These are phyloP conservation scores for Mrakia frigida DNA, from an alignment of 768 basidiomycete species.

Conservation along the genomic window DNA sequence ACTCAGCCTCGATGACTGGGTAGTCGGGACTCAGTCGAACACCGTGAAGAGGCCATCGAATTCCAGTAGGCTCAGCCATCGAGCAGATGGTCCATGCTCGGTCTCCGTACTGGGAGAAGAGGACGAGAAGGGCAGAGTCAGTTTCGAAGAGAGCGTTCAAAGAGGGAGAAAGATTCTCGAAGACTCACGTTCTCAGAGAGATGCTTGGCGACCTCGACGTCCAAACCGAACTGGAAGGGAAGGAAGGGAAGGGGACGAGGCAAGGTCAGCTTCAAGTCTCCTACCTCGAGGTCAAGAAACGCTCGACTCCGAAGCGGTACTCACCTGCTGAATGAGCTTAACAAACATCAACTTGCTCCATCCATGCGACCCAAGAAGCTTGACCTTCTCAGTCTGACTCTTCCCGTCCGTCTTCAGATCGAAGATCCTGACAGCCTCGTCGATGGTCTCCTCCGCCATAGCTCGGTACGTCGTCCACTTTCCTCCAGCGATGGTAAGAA, in stretches of 20 bases:
- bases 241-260: background rate
- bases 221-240: constrained; percentile 66
- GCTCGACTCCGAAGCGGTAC: constrained; percentile 36
- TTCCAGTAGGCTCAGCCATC: constrained; percentile 69
- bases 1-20: constrained; percentile 89
- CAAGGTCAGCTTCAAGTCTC: background rate
- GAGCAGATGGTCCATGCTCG: constrained; percentile 91
- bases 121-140: background rate
- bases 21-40: constrained; percentile 64
- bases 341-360: constrained; percentile 98
- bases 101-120: constrained; percentile 63
- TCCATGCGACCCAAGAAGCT: constrained; percentile 83
- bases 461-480: constrained; percentile 98
- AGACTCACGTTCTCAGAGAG: constrained; percentile 61
- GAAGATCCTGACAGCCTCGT: constrained; percentile 76
- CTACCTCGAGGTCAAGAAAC: background rate
- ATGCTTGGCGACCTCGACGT: constrained; percentile 87
- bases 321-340: constrained; percentile 79
- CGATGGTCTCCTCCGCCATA: constrained; percentile 94
- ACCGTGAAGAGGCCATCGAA: constrained; percentile 81
- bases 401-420: constrained; percentile 56
- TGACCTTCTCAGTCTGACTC: constrained; percentile 73
- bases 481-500: constrained; percentile 91
- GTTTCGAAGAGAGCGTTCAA: no score
- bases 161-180: background rate